A percentile compares a stretch with the other conserved stretches of the same genome.
Conservation (phyloP, 2,329 filamentous ascomycete species). For the Pseudocercospora vitis region DNA sequence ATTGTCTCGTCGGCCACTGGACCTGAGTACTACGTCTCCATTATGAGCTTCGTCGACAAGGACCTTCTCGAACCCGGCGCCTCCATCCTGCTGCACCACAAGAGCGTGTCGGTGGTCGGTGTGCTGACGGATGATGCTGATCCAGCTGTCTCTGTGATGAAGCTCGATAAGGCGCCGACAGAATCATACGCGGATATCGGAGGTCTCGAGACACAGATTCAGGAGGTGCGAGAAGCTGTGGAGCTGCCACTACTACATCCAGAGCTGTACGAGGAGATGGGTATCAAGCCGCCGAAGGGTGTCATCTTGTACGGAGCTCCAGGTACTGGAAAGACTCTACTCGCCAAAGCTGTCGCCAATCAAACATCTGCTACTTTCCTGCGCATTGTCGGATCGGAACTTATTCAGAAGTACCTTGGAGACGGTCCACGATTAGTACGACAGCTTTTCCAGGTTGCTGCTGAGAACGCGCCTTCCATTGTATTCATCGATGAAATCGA, state of each 20-base stretch:
- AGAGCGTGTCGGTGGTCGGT: conserved; percentile 95
- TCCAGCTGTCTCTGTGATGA: conserved; percentile 96
- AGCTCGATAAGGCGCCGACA: conserved; percentile 96
- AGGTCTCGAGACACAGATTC: conserved; percentile 90
- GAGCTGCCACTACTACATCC: conserved; percentile 93
- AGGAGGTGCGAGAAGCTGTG: conserved; percentile 95
- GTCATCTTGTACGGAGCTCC: conserved; percentile 98
- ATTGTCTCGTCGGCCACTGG: conserved; percentile 94
- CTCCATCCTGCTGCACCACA: conserved; percentile 93
- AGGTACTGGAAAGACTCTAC: conserved; percentile 91
- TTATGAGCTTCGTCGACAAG: conserved; percentile 99
- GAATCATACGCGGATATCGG: conserved; percentile 99
- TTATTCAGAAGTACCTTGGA: conserved; percentile 98
- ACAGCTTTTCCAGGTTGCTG: conserved; percentile 93
- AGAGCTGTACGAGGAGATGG: conserved; percentile 99
- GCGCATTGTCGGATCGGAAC: conserved; percentile 91
- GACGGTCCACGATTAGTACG: conserved; percentile 92
- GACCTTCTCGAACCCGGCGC: conserved; percentile 94
- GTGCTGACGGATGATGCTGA: conserved; percentile 96
- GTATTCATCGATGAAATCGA: conserved; percentile 99
- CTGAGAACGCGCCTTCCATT: conserved; percentile 93
- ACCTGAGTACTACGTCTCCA: conserved; percentile 98
- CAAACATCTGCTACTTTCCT: conserved; percentile 98
- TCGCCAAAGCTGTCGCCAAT: conserved; percentile 97
- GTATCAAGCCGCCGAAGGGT: conserved; percentile 98